Conservation (phyloP, 2,329 filamentous ascomycete species). For the Diaporthe vexans region DNA sequence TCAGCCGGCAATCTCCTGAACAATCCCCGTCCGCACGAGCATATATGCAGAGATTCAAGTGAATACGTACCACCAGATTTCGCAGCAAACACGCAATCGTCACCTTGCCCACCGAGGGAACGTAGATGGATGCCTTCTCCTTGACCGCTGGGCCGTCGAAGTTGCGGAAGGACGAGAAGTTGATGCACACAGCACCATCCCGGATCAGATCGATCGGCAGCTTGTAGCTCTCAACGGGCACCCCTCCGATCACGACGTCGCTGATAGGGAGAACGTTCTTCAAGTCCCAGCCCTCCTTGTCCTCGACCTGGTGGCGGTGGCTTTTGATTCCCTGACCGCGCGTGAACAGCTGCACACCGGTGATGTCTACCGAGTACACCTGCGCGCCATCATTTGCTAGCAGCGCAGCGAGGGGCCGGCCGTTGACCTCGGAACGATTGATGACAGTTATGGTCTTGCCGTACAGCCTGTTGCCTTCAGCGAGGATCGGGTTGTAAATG, state of each 20-base stretch:
- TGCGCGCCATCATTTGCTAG: constrained; percentile 96
- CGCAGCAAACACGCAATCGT: constrained; percentile 93
- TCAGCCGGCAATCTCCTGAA: neutral
- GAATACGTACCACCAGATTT: constrained; percentile 82
- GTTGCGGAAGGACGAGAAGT: constrained; percentile 97
- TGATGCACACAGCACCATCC: constrained; percentile 97
- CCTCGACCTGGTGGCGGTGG: constrained; percentile 86
- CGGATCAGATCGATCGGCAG: constrained; percentile 86
- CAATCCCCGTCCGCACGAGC: neutral
- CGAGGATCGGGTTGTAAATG: constrained; percentile 95
- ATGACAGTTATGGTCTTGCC: constrained; percentile 96
- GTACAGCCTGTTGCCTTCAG: constrained; percentile 92
- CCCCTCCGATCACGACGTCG: constrained; percentile 95
- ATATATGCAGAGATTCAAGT: constrained; percentile 48
- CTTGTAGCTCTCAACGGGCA: constrained; percentile 90
- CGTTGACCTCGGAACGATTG: constrained; percentile 96
- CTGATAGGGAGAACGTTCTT: constrained; percentile 88
- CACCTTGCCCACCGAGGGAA: constrained; percentile 97
- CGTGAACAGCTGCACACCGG: constrained; percentile 92
- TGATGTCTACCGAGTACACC: constrained; percentile 95
- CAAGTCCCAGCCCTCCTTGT: constrained; percentile 84
- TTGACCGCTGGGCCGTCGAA: constrained; percentile 89
- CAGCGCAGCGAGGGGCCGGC: constrained; percentile 89
- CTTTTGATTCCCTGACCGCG: constrained; percentile 90
- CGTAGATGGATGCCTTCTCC: constrained; percentile 96